Evolutionary conservation across 2,329 filamentous ascomycete species (phyloP), one percentile per base, ranked within the genome.

Genomic region (Fusarium clavum): DNA sequence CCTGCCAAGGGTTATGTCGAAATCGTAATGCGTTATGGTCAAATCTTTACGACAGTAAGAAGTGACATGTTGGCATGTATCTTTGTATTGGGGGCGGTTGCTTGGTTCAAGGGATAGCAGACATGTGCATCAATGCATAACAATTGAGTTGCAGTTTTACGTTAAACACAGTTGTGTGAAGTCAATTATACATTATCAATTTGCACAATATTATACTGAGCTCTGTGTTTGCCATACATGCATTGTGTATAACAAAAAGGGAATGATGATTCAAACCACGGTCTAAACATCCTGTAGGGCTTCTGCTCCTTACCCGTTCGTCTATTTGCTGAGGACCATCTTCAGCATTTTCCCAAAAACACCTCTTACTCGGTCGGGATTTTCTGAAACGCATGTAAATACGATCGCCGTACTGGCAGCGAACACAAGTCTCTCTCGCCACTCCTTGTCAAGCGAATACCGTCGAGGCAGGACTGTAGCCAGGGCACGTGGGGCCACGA

Each of bases 401-500:
- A 94, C 86, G 12, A 93, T 84, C 7, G 91, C 91, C 12, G 88
- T 86, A 75, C 91, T 92, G 46, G 85, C 77, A 1, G 91, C 88
- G 79, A 94, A 94, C 2, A 85, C 86, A 30, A 88, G 65, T 40
- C 84, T 88, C 82, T 94, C 91, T 54, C 87, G 83, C 88, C 89
- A 91, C 82, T 91, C 86, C 79, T 90, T 85, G 74, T 89, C 81
- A 62, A 79, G 73, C 4, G 79, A 77, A 78, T 96, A 97, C 43
- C 87, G 84, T 64, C 93, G 83, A 9, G 94, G 93, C 18, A 97
- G 80, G 65, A 94, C 78, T 1, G 91, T 93, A 11, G 91, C 92
- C 67, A 93, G 83, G 16, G 93, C 94, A 67, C 93, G 85, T 0
- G 94, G 94, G 22, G 92, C 89, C 45, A 96, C 93, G 77, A 97